A percentile compares a stretch with the other conserved stretches of the same genome.
Evolutionary conservation across 1,284 basidiomycete genomes (phyloP).

Genomic region (Pascua sp.): DNA sequence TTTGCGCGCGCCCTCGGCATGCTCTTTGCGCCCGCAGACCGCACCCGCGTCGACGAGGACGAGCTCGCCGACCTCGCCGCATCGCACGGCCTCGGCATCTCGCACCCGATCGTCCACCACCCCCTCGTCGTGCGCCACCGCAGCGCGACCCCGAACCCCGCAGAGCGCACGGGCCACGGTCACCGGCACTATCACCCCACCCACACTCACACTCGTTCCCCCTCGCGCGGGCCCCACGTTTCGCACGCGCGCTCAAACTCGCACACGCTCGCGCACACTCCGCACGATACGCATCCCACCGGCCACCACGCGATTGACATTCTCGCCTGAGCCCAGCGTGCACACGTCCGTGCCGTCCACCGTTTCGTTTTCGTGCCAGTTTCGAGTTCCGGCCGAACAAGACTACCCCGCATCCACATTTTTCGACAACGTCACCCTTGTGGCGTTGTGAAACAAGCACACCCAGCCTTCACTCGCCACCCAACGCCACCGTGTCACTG

Average conservation of each 20-base stretch:
- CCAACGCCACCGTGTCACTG: too few species aligned
- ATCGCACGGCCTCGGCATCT: slow-evolving; percentile 11
- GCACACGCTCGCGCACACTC: too few species aligned
- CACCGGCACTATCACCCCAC: not conserved
- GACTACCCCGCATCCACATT: too few species aligned
- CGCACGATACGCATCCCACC: too few species aligned
- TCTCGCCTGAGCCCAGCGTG: slow-evolving; percentile 1
- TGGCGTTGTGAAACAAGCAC: too few species aligned
- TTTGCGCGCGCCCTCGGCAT: slow-evolving; percentile 33
- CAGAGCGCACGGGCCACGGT: not conserved
- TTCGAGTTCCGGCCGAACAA: too few species aligned
- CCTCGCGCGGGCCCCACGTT: too few species aligned
- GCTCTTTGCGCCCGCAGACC: slow-evolving; percentile 21
- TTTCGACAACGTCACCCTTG: too few species aligned
- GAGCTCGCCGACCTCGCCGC: slow-evolving; percentile 27
- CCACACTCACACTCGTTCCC: not conserved
- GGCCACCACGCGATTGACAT: slow-evolving; percentile 1
- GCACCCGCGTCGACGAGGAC: slow-evolving; percentile 17
- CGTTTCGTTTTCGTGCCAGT: too few species aligned
- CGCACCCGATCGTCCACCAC: not conserved
- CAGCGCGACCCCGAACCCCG: not conserved
- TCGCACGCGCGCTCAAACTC: too few species aligned
- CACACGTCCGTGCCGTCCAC: too few species aligned
- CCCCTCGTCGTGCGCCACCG: not conserved
- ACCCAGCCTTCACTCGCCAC: too few species aligned